Evolutionary conservation across 305 asterid species (phyloP).

Genomic region (Fraxinus paxiana): DNA sequence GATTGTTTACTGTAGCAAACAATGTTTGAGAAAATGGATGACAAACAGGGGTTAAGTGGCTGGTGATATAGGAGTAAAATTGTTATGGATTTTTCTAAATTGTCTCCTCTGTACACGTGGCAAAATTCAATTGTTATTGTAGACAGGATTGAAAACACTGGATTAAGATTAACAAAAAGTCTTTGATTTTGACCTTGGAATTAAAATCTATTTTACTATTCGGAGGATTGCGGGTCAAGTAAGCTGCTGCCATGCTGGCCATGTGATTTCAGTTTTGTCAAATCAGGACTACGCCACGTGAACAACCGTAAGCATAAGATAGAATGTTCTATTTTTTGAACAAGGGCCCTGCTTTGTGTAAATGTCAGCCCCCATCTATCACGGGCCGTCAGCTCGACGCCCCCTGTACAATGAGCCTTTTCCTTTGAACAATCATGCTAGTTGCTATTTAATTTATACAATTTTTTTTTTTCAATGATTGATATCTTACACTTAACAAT

Average conservation of each 20-base stretch:
- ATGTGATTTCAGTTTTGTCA: background rate
- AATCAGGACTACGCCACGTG: background rate
- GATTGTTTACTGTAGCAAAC: too few relatives aligned
- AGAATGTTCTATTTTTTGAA: background rate
- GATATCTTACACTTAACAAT: too few relatives aligned
- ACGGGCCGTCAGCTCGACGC: too few relatives aligned
- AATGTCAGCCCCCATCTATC: too few relatives aligned
- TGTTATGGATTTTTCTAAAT: background rate
- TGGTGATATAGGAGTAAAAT: background rate
- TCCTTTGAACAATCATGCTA: too few relatives aligned
- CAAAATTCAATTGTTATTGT: background rate
- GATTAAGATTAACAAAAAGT: background rate
- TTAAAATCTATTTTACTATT: background rate
- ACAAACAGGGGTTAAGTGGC: too few relatives aligned
- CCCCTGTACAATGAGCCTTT: too few relatives aligned
- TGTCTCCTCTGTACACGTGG: too few relatives aligned
- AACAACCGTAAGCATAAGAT: background rate
- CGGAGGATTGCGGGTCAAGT: background rate
- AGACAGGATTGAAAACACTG: background rate
- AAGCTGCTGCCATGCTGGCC: constrained; percentile 2
- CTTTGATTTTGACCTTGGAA: background rate
- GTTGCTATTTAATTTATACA: too few relatives aligned
- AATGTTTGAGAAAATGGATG: too few relatives aligned
- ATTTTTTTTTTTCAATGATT: too few relatives aligned
- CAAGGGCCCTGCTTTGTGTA: too few relatives aligned